Percentiles rank a stretch among this genome's conserved stretches.
These are phyloP conservation scores for Syzygium malaccense DNA, from an alignment of 441 rosid genomes.

Conservation along the genomic window DNA sequence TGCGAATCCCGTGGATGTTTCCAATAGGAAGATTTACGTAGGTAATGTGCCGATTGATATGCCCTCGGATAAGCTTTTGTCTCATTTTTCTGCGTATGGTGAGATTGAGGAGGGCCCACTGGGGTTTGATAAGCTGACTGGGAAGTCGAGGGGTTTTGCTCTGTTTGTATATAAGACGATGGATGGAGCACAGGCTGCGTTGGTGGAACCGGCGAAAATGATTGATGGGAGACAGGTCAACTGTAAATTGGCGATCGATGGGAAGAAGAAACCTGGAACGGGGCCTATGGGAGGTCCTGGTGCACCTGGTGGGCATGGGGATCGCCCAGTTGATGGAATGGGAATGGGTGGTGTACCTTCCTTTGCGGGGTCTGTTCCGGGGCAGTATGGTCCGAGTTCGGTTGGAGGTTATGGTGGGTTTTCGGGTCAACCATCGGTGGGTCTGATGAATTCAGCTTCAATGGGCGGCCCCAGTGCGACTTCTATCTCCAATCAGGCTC, in stretches of 20 bases:
- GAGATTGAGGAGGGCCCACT: constrained; percentile 95
- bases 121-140: constrained; percentile 80
- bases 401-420: constrained; percentile 29
- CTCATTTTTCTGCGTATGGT: constrained; percentile 57
- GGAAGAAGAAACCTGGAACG: constrained; percentile 33
- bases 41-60: constrained; percentile 80
- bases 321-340: constrained; percentile 17
- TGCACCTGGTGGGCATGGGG: constrained; percentile 14
- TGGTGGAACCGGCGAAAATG: constrained; percentile 63
- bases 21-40: constrained; percentile 73
- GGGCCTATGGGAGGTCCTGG: constrained; percentile 26
- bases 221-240: constrained; percentile 72
- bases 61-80: constrained; percentile 63
- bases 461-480: constrained; percentile 27
- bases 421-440: constrained; percentile 35
- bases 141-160: constrained; percentile 81
- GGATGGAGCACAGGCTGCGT: constrained; percentile 83
- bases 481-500: constrained; percentile 26
- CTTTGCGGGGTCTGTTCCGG: constrained; percentile 12
- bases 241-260: constrained; percentile 74
- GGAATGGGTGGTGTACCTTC: constrained; percentile 39
- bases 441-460: constrained; percentile 38
- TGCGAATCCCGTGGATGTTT: constrained; percentile 30
- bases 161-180: constrained; percentile 74
- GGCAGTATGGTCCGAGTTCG: constrained; percentile 34